Evolutionary conservation across 805 yeast species (phyloP), one percentile per base, ranked within the genome.

Genomic region (Schwanniomyces occidentalis): DNA sequence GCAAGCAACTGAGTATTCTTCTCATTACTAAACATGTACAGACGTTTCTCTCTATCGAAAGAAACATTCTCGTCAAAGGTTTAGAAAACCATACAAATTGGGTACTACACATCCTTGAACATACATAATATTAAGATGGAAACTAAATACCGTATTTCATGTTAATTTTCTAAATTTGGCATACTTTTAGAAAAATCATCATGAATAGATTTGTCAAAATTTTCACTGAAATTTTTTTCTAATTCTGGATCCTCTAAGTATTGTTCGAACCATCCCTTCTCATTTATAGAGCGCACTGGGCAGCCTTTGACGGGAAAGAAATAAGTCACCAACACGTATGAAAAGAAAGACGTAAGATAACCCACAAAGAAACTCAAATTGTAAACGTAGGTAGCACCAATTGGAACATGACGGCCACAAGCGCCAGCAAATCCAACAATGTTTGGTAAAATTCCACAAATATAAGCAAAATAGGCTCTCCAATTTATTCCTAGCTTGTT

Each of bases 401-500:
- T 21, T 21, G 23, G 23, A 21, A 21, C 23, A 8, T 21, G 12
- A 8, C 7, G 15, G 15, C 27, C 13, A 24, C 8, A 24, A 24
- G 12, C 12, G 27, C 27, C 13, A n/a, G 15, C 7, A 24, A 24
- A 24, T 7, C 27, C 27, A n/a, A 24, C 27, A n/a, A 24, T n/a
- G n/a, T 24, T 24, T 7, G n/a, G 12, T 8, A 14, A 10, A 10
- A 24, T 14, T 8, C 27, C 8, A n/a, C 27, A n/a, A 14, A 24
- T 14, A n/a, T 24, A 24, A 8, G 13, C 12, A n/a, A 24, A 8
- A 24, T 10, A 10, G n/a, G 27, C 27, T n/a, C 13, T 10, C 27
- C 27, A 24, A 12, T 24, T 24, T 7, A n/a, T 24, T 8, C 27
- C 13, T 7, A 24, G n/a, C 22, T 9, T 8, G 15, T 24, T 24